Evolutionary conservation across 805 yeast genomes (phyloP).

Genomic region (Maudiozyma barnettii): DNA sequence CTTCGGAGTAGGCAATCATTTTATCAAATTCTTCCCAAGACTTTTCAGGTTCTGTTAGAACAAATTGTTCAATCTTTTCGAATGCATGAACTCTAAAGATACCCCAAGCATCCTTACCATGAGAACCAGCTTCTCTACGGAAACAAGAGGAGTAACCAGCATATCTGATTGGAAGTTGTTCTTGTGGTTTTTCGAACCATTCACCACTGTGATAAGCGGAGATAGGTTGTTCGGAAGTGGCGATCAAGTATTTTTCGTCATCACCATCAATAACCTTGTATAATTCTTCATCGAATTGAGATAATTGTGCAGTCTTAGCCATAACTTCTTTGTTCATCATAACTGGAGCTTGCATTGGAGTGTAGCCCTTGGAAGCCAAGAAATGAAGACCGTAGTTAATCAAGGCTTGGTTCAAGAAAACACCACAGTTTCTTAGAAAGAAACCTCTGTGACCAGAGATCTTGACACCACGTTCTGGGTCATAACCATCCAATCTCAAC

Average conservation of each 20-base stretch:
- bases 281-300: slow-evolving; percentile 95
- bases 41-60: slow-evolving; percentile 92
- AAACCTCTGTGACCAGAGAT: slow-evolving; percentile 98
- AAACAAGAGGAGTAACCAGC: slow-evolving; percentile 98
- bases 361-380: slow-evolving; percentile 68
- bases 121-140: slow-evolving; percentile 99
- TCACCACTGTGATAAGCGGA: slow-evolving; percentile 95
- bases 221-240: slow-evolving; percentile 98
- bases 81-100: slow-evolving; percentile 97
- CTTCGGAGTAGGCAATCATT: slow-evolving; percentile 87
- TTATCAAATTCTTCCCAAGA: slow-evolving; percentile 96
- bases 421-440: slow-evolving; percentile 91
- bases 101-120: slow-evolving; percentile 99
- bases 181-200: slow-evolving; percentile 97
- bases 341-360: slow-evolving; percentile 94
- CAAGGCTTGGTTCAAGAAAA: slow-evolving; percentile 93
- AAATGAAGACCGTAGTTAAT: slow-evolving; percentile 91
- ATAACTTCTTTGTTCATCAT: slow-evolving; percentile 99
- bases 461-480: slow-evolving; percentile 97
- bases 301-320: slow-evolving; percentile 98
- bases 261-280: slow-evolving; percentile 95
- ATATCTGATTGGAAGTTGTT: slow-evolving; percentile 91
- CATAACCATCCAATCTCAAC: slow-evolving; percentile 92
- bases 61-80: slow-evolving; percentile 96
- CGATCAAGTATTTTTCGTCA: slow-evolving; percentile 95